Conservation (phyloP, 2,329 filamentous ascomycete genomes). For the Cercospora sesami region DNA sequence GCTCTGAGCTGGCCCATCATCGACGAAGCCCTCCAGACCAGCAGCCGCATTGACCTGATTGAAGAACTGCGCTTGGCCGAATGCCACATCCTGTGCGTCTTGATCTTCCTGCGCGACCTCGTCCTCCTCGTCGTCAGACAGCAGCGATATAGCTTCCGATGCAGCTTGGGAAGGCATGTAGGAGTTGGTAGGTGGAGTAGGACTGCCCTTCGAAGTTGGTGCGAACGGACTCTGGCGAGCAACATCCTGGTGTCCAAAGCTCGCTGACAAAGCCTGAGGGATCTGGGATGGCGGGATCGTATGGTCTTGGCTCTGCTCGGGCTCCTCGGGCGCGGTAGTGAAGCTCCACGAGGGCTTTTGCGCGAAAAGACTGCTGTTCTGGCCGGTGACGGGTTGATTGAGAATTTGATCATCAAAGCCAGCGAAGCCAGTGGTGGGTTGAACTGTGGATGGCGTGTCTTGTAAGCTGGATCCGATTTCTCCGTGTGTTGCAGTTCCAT, state of each 20-base stretch:
- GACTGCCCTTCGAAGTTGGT: slow-evolving; percentile 6
- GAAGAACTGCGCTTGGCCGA: slow-evolving; percentile 17
- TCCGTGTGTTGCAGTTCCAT: background rate
- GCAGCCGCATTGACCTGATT: slow-evolving; percentile 7
- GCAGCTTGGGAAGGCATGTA: slow-evolving; percentile 25
- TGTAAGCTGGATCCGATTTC: background rate
- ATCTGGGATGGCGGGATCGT: slow-evolving; percentile 31
- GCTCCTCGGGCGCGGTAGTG: slow-evolving; percentile 8
- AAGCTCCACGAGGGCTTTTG: slow-evolving; percentile 14
- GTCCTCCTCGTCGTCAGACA: slow-evolving; percentile 28
- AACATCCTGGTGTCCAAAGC: slow-evolving; percentile 24
- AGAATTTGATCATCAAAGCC: background rate
- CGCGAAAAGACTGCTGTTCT: background rate
- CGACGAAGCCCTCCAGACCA: background rate
- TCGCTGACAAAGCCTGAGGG: slow-evolving; percentile 26
- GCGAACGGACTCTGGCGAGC: slow-evolving; percentile 14
- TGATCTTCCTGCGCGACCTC: background rate
- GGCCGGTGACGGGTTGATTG: background rate
- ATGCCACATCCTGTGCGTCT: slow-evolving; percentile 6
- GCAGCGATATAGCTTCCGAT: slow-evolving; percentile 25
- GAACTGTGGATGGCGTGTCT: background rate
- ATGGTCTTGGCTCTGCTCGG: slow-evolving; percentile 18
- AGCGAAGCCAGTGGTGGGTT: background rate
- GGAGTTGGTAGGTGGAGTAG: slow-evolving; percentile 18
- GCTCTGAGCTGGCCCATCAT: background rate